phyloP scores from a whole-genome alignment of 2,329 filamentous ascomycete species.

The Ceratocystiopsis sp. region DNA sequence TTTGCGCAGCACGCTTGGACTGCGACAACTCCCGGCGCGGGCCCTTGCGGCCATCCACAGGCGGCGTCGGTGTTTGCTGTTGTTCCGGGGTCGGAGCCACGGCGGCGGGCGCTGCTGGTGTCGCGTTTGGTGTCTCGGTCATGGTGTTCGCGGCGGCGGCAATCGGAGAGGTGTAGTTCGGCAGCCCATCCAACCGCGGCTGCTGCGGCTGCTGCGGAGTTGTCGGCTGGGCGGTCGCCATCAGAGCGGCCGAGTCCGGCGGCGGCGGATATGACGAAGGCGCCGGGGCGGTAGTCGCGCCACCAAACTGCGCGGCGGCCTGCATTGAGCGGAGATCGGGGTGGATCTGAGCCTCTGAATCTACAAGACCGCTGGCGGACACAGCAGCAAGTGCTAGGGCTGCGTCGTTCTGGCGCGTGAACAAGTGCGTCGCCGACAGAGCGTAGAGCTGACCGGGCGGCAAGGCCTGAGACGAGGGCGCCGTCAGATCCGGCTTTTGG shows the following conservation, averaged over 20 bases:
- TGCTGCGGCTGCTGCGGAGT: conserved; percentile 7
- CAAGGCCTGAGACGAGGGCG: background rate
- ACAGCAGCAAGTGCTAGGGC: background rate
- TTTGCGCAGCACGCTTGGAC: conserved; percentile 91
- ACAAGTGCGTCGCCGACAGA: background rate
- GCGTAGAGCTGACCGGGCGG: conserved; percentile 1
- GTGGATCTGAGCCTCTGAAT: conserved; percentile 6
- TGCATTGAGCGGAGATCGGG: conserved; percentile 5
- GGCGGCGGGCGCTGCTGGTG: too few species aligned
- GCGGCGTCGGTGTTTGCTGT: too few species aligned
- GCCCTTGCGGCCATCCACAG: conserved; percentile 47
- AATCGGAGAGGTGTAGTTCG: too few species aligned
- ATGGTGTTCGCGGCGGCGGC: too few species aligned
- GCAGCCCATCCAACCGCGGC: conserved; percentile 5
- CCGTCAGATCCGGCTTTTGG: background rate
- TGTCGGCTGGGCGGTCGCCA: too few species aligned
- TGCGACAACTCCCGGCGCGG: conserved; percentile 87
- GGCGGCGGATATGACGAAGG: background rate
- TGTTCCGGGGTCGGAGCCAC: too few species aligned
- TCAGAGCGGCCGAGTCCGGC: too few species aligned
- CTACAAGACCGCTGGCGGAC: background rate
- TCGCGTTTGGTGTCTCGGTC: conserved; percentile 9
- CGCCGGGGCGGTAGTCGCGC: background rate
- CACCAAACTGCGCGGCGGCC: background rate
- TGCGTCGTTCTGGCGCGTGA: background rate